phyloP scores from a whole-genome alignment of 2,329 filamentous ascomycete genomes.

The Neonectria hederae region DNA sequence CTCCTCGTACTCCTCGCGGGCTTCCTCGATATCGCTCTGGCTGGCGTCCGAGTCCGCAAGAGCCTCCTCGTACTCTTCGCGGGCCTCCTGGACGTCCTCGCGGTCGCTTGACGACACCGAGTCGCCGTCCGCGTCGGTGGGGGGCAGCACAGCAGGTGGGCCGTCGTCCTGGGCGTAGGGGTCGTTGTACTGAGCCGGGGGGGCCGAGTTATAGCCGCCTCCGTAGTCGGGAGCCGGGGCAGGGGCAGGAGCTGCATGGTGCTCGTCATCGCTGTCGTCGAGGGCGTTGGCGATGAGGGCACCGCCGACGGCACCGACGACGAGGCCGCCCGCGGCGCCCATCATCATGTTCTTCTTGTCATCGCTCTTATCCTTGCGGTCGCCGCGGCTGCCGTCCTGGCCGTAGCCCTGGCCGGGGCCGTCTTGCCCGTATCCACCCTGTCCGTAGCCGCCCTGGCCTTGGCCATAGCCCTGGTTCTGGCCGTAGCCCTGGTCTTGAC shows the following conservation, averaged over 20 bases:
- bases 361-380: constrained; percentile 50
- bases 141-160: constrained; percentile 50
- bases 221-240: constrained; percentile 14
- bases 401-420: constrained; percentile 17
- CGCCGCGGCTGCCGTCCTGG: constrained; percentile 29
- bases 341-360: constrained; percentile 65
- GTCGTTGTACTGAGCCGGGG: constrained; percentile 30
- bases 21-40: constrained; percentile 65
- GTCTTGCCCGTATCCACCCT: constrained; percentile 19
- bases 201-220: constrained; percentile 2
- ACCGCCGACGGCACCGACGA: constrained; percentile 65
- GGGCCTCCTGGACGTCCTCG: constrained; percentile 54
- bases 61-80: constrained; percentile 56
- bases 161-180: constrained; percentile 30
- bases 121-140: constrained; percentile 53
- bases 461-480: constrained; percentile 15
- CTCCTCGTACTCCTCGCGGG: constrained; percentile 59
- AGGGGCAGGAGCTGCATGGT: constrained; percentile 21
- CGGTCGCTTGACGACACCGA: constrained; percentile 55
- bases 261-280: constrained; percentile 39
- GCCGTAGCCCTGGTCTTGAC: constrained; percentile 2
- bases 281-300: constrained; percentile 66
- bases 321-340: constrained; percentile 68
- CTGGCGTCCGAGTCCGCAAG: constrained; percentile 55
- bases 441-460: constrained; percentile 25